phyloP scores from a whole-genome alignment of 495 filamentous ascomycete genomes.

The Pseudevernia furfuracea region DNA sequence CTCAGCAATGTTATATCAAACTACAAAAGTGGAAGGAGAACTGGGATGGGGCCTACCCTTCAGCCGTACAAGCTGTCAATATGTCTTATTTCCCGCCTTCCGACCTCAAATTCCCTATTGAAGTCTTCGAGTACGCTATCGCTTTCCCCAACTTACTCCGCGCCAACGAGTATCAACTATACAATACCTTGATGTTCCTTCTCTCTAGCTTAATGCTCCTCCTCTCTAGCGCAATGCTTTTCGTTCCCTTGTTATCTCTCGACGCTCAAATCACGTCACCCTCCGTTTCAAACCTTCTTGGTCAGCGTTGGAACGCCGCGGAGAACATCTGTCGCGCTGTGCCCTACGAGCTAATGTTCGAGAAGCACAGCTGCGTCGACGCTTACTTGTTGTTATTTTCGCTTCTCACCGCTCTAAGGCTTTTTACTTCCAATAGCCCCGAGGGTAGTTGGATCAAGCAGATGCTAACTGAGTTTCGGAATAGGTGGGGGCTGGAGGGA shows the following conservation, averaged over 20 bases:
- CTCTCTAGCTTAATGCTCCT: conserved; percentile 6
- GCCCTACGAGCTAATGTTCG: conserved; percentile 14
- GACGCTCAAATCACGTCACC: not conserved
- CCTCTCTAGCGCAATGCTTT: no score
- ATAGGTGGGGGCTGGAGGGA: conserved; percentile 7
- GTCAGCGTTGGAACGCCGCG: conserved; percentile 6
- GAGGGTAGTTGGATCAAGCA: conserved; percentile 15
- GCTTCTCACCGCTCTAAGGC: conserved; percentile 4
- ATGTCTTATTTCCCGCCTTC: not conserved
- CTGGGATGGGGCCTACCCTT: conserved; percentile 1
- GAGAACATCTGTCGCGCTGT: conserved; percentile 13
- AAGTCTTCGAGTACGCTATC: conserved; percentile 7
- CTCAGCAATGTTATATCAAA: not conserved
- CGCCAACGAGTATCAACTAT: conserved; percentile 8
- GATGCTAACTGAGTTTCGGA: not conserved
- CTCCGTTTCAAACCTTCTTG: not conserved
- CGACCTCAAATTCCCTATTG: conserved; percentile 1
- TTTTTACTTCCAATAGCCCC: not conserved
- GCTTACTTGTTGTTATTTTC: conserved; percentile 12
- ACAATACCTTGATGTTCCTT: conserved; percentile 10
- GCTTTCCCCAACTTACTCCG: conserved; percentile 3
- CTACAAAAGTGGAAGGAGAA: conserved; percentile 7
- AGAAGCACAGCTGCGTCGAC: conserved; percentile 12
- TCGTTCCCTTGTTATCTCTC: not conserved
- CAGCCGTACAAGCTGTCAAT: not conserved